phyloP scores from a whole-genome alignment of 345 rosid genomes.

The Gossypium raimondii region DNA sequence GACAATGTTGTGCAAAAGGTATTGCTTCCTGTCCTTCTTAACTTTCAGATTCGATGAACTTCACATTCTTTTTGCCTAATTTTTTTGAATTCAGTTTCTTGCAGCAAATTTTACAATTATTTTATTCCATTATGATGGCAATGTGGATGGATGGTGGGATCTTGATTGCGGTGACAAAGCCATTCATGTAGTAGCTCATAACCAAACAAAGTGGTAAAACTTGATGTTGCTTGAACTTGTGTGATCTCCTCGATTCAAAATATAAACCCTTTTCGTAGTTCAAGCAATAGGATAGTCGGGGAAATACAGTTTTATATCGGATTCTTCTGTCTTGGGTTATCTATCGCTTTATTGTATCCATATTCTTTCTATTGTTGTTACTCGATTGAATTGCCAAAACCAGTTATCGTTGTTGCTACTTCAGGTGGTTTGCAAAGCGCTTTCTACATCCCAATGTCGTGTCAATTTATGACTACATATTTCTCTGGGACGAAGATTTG shows the following conservation, averaged over 20 bases:
- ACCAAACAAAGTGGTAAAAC: conserved; percentile 89
- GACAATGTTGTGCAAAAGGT: conserved; percentile 76
- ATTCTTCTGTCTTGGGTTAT: not conserved
- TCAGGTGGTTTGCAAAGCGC: conserved; percentile 99
- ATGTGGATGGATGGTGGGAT: conserved; percentile 79
- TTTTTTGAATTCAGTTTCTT: conserved; percentile 76
- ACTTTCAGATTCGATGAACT: not conserved
- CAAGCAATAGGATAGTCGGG: not conserved
- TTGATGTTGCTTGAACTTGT: conserved; percentile 2
- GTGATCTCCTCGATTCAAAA: not conserved
- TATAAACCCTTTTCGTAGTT: not conserved
- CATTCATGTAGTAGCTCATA: conserved; percentile 80
- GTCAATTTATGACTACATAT: conserved; percentile 75
- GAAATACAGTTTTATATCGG: not conserved
- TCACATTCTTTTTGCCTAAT: conserved; percentile 30
- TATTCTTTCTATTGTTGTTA: not conserved
- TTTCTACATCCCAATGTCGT: conserved; percentile 92
- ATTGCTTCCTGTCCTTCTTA: conserved; percentile 17
- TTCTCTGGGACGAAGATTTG: conserved; percentile 98
- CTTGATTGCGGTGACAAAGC: conserved; percentile 76
- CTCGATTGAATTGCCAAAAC: conserved; percentile 1
- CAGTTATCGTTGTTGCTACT: not conserved
- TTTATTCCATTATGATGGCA: conserved; percentile 94
- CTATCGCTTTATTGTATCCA: not conserved
- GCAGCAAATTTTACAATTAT: conserved; percentile 81